phyloP scores from a whole-genome alignment of 495 filamentous ascomycete species.

The Glutinoglossum americanum region DNA sequence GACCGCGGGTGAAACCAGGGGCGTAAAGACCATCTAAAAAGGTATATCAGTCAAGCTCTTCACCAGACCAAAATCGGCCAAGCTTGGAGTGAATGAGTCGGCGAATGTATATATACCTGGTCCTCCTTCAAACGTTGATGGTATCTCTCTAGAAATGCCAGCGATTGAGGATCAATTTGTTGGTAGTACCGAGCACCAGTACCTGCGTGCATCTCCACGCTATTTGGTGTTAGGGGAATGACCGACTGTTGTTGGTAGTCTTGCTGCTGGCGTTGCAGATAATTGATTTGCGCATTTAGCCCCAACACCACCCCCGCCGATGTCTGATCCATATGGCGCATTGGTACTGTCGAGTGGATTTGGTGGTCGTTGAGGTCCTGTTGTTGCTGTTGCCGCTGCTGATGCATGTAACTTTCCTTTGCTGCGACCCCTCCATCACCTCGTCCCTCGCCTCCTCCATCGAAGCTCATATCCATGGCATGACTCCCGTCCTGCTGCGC shows the following conservation, averaged over 20 bases:
- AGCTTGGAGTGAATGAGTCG: too few species aligned
- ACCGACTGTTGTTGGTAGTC: slow-evolving; percentile 33
- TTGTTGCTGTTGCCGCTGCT: slow-evolving; percentile 3
- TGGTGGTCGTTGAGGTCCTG: background rate
- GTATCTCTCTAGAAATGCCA: slow-evolving; percentile 50
- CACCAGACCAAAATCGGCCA: background rate
- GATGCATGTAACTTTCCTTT: slow-evolving; percentile 1
- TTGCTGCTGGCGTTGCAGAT: slow-evolving; percentile 31
- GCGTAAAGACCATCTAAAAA: slow-evolving; percentile 67
- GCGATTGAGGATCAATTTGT: slow-evolving; percentile 36
- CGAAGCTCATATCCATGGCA: slow-evolving; percentile 7
- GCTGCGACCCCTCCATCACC: background rate
- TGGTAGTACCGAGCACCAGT: slow-evolving; percentile 37
- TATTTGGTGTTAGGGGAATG: slow-evolving; percentile 84
- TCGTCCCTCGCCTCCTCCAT: background rate
- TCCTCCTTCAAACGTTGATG: slow-evolving; percentile 56
- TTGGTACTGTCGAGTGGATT: background rate
- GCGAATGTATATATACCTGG: slow-evolving; percentile 33
- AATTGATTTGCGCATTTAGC: slow-evolving; percentile 38
- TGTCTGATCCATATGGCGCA: background rate
- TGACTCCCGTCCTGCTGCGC: slow-evolving; percentile 3
- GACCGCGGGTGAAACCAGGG: slow-evolving; percentile 83
- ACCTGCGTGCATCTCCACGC: slow-evolving; percentile 58
- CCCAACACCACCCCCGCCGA: slow-evolving; percentile 17
- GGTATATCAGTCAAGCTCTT: background rate